Evolutionary conservation across 495 filamentous ascomycete genomes (phyloP), one percentile per base, ranked within the genome.

Genomic region (Daldinia childiae): DNA sequence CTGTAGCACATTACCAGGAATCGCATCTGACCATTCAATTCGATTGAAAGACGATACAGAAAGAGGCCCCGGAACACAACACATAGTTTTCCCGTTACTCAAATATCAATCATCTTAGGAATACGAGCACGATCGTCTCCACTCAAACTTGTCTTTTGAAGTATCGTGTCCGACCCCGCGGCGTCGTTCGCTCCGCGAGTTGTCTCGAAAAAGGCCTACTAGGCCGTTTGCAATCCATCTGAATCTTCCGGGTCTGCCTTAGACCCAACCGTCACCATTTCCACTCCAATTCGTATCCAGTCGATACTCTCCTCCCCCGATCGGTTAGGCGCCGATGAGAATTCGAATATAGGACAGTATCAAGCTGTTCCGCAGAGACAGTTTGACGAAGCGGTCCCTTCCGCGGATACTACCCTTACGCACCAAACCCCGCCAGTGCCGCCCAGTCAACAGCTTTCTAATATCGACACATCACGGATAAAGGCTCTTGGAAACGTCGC

Each of bases 251-350:
- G 76, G 76, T 76, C 73, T 76, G 5, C 70, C 15, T 14, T 61
- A 41, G 76, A 77, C 82, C 82, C 74, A 81, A 58, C 77, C 82
- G 81, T 74, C 82, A 84, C 81, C 71, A 84, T 84, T 81, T 80
- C 81, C 63, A 81, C 81, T 68, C 81, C 81, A 77, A 75, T 84
- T 51, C 79, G 82, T 71, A 84, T 84, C 66, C 79, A 83, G 73
- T 82, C 81, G 63, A 84, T 84, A 76, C 75, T 84, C 74, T 83
- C 82, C 64, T 81, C 81, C 63, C 71, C 81, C 64, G 79, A 82
- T 73, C 81, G 77, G 62, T 75, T 77, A 60, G 81, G 79, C 60
- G 56, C 75, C 66, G 79, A 81, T 76, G 79, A 80, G 60, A 71
- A 68, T 57, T 63, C 76, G 38, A 76, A 74, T 63, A 69, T 65